Conservation (phyloP, 1,139 yeast species). For the Lodderomyces beijingensis region DNA sequence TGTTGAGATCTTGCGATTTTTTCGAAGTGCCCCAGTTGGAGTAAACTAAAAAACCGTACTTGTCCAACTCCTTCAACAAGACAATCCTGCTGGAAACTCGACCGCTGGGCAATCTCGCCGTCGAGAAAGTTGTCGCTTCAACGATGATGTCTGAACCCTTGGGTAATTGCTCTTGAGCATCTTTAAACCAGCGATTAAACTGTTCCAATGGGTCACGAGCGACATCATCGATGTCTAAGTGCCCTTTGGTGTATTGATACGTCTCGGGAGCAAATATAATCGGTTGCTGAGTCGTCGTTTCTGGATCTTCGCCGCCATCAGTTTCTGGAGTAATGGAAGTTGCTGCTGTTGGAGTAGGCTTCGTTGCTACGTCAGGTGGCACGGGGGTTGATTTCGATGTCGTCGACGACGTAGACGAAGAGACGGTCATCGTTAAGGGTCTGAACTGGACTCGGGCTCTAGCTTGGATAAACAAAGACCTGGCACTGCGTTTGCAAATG, state of each 20-base stretch:
- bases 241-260: conserved; percentile 75
- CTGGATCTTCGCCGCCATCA: conserved; percentile 7
- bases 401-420: conserved; percentile 7
- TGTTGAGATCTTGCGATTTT: conserved; percentile 63
- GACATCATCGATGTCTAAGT: conserved; percentile 54
- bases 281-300: conserved; percentile 19
- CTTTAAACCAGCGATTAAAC: conserved; percentile 80
- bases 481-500: no score
- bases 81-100: conserved; percentile 81
- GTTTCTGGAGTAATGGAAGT: background rate
- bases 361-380: conserved; percentile 1
- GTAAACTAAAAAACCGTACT: conserved; percentile 79
- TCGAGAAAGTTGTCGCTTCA: conserved; percentile 76
- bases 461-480: no score
- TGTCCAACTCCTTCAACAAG: conserved; percentile 82
- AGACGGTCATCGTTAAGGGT: conserved; percentile 2
- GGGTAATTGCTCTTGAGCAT: conserved; percentile 49
- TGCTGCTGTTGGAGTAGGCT: background rate
- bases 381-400: background rate
- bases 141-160: conserved; percentile 54
- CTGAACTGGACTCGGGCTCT: no score
- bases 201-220: conserved; percentile 63
- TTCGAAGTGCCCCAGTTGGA: conserved; percentile 90
- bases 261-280: conserved; percentile 77
- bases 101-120: conserved; percentile 85